Percentiles rank a stretch among this genome's conserved stretches.
phyloP scores from a whole-genome alignment of 345 rosid genomes.

The Eucalyptus pumila region DNA sequence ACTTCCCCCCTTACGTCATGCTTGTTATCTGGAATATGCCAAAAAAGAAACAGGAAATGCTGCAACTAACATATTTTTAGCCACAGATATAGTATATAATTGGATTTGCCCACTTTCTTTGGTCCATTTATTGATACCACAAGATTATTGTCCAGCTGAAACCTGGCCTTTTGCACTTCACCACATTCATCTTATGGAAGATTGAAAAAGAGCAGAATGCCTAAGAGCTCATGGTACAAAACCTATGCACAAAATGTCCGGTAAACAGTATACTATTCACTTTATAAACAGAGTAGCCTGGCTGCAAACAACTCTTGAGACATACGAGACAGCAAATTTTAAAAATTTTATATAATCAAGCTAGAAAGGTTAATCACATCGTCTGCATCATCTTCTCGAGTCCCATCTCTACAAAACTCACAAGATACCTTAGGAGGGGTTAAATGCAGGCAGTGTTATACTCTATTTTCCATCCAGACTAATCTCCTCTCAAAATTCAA shows the following conservation, averaged over 20 bases:
- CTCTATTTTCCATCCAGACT: conserved; percentile 62
- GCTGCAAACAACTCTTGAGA: neutral
- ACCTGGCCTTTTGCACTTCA: neutral
- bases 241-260: neutral
- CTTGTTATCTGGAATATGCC: neutral
- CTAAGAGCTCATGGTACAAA: neutral
- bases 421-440: conserved; percentile 32
- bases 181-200: neutral
- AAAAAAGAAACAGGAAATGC: neutral
- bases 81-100: neutral
- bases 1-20: neutral
- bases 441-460: conserved; percentile 35
- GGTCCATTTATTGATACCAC: neutral
- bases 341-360: neutral
- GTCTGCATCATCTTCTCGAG: neutral
- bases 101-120: neutral
- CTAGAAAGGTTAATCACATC: conserved; percentile 5
- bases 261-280: neutral
- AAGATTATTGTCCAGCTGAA: neutral
- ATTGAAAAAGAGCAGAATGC: neutral
- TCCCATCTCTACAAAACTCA: conserved; percentile 17
- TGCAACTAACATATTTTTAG: neutral
- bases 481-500: conserved; percentile 67
- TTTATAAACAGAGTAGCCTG: neutral
- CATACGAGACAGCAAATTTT: neutral